Base-by-base conservation (phyloP, 2,329 filamentous ascomycete species). In the Atkinsonella texensis region DNA sequence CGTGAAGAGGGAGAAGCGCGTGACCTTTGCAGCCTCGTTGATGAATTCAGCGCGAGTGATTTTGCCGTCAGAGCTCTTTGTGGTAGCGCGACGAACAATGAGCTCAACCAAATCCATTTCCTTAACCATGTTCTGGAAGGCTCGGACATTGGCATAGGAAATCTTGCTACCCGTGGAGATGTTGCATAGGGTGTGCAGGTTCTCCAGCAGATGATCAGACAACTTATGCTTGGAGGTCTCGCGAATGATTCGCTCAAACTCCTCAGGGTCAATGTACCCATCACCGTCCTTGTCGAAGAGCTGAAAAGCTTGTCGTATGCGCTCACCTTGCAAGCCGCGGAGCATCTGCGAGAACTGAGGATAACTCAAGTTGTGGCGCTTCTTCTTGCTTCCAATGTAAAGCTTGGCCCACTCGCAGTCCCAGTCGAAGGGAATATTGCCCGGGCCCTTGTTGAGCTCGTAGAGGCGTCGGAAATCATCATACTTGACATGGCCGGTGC, bases 261-360 rank as follows among this genome's bases (percentile, higher is more conserved):
- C 86, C 57, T 94, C 86, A 1, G 93, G 89, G 67, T 94, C 85
- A 60, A 98, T 97, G 73, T 88, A 97, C 52, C 93, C 93, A 65
- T 96, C 90, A 49, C 84, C 85, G 63, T 96, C 86, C 69, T 83
- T 87, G 71, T 98, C 93, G 57, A 95, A 90, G 55, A 83, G 74
- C 63, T 93, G 83, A 76, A 98, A 98, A 13, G 93, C 91, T 69
- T 98, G 93, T 56, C 93, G 80, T 62, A 98, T 90, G 58, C 90
- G 82, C 80, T 98, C 93, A 53, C 93, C 93, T 72, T 97, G 91
- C 55, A 98, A 76, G 46, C 91, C 93, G 56, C 93, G 87, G 62
- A 98, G 77, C 90, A 98, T 95, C 74, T 98, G 93, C 46, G 90
- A 87, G 73, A 98, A 98, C 70, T 98, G 91, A 6, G 85, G 84